phyloP scores from a whole-genome alignment of 129 eudicot species.

The Oenanthe sinensis region DNA sequence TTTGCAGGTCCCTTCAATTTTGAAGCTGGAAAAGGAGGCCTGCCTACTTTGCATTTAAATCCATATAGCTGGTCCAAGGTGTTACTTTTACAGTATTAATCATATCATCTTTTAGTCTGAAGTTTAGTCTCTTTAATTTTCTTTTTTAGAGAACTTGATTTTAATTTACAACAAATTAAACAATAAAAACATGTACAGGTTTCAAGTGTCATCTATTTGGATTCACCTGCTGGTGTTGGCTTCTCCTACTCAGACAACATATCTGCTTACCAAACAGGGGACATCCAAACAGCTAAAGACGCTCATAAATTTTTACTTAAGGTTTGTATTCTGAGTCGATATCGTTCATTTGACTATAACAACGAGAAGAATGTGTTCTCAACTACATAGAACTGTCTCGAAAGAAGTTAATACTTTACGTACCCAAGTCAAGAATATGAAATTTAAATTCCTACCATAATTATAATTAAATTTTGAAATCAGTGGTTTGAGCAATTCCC shows the following conservation, averaged over 20 bases:
- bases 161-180: not conserved
- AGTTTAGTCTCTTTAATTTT: not conserved
- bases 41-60: slow-evolving; percentile 44
- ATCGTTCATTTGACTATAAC: not conserved
- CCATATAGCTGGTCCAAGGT: slow-evolving; percentile 56
- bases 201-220: slow-evolving; percentile 47
- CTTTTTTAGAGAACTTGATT: not conserved
- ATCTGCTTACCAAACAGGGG: slow-evolving; percentile 26
- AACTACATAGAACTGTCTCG: not conserved
- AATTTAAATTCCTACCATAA: not conserved
- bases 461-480: not conserved
- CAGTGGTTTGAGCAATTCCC: slow-evolving; percentile 50
- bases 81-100: not conserved
- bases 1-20: slow-evolving; percentile 55
- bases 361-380: not conserved
- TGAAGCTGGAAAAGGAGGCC: slow-evolving; percentile 24
- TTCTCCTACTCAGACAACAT: slow-evolving; percentile 29
- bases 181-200: slow-evolving; percentile 19
- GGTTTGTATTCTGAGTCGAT: slow-evolving; percentile 12
- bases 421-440: not conserved
- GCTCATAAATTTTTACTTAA: slow-evolving; percentile 33
- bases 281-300: slow-evolving; percentile 39
- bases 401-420: not conserved
- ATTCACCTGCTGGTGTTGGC: slow-evolving; percentile 54
- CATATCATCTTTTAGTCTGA: not conserved